These are phyloP conservation scores for Botrytis medusae DNA, from an alignment of 2,329 filamentous ascomycete genomes.

Conservation along the genomic window DNA sequence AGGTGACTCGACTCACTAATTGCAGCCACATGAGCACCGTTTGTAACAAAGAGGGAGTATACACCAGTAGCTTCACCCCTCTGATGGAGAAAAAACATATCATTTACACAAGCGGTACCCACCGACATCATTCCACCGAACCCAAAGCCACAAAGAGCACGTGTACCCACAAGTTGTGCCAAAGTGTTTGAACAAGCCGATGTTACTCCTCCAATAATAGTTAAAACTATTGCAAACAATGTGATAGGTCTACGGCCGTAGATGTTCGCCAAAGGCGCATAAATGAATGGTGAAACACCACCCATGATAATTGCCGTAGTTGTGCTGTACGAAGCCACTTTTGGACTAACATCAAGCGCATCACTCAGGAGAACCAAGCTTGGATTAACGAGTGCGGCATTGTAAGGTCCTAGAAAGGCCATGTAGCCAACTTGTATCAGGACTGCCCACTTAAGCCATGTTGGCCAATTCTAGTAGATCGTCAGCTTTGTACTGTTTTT, in stretches of 20 bases:
- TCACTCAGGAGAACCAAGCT: conserved; percentile 35
- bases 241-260: conserved; percentile 39
- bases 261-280: conserved; percentile 34
- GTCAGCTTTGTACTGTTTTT: background rate
- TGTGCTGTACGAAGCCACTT: conserved; percentile 36
- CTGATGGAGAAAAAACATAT: conserved; percentile 39
- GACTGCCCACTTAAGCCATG: conserved; percentile 39
- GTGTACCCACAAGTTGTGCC: conserved; percentile 32
- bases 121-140: conserved; percentile 39
- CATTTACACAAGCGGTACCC: conserved; percentile 37
- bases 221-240: conserved; percentile 34
- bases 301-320: conserved; percentile 37
- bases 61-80: conserved; percentile 37
- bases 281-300: conserved; percentile 38
- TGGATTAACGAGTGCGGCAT: conserved; percentile 37
- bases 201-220: conserved; percentile 35
- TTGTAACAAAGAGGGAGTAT: conserved; percentile 37
- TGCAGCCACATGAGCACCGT: conserved; percentile 38
- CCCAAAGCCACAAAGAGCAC: conserved; percentile 35
- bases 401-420: conserved; percentile 39
- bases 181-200: conserved; percentile 33
- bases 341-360: conserved; percentile 30
- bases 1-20: conserved; percentile 29
- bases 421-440: conserved; percentile 38
- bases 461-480: conserved; percentile 36